Conservation (phyloP, 345 rosid genomes). For the Orychophragmus violaceus region DNA sequence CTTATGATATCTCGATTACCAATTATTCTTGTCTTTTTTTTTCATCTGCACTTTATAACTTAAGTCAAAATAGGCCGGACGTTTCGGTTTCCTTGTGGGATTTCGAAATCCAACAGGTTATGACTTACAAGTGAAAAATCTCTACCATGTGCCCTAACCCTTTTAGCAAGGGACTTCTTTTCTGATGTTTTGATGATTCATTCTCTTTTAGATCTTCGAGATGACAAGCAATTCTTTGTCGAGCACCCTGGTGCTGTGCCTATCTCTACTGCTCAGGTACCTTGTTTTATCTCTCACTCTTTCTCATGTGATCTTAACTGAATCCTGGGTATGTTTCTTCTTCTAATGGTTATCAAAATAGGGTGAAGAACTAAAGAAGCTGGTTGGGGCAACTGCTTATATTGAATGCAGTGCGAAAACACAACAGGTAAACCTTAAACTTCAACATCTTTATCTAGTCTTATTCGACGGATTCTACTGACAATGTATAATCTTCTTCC, state of each 20-base stretch:
- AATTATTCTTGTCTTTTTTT: too few relatives aligned
- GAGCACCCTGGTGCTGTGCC: slow-evolving; percentile 80
- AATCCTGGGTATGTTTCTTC: background rate
- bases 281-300: background rate
- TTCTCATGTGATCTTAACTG: background rate
- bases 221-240: slow-evolving; percentile 57
- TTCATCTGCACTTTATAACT: background rate
- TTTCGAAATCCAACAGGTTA: too few relatives aligned
- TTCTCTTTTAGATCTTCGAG: slow-evolving; percentile 61
- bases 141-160: too few relatives aligned
- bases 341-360: background rate
- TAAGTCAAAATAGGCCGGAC: too few relatives aligned
- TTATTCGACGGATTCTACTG: background rate
- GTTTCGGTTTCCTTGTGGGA: too few relatives aligned
- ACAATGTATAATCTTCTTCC: background rate
- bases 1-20: background rate
- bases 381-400: slow-evolving; percentile 68
- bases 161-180: background rate
- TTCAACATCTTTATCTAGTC: background rate
- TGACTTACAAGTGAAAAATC: too few relatives aligned
- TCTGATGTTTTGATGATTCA: background rate
- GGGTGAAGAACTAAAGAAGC: slow-evolving; percentile 82
- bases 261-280: slow-evolving; percentile 70
- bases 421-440: slow-evolving; percentile 51
- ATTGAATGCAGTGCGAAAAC: slow-evolving; percentile 86